These are phyloP conservation scores for Ophiostoma pallidulum DNA, from an alignment of 2,329 filamentous ascomycete genomes.

Conservation along the genomic window DNA sequence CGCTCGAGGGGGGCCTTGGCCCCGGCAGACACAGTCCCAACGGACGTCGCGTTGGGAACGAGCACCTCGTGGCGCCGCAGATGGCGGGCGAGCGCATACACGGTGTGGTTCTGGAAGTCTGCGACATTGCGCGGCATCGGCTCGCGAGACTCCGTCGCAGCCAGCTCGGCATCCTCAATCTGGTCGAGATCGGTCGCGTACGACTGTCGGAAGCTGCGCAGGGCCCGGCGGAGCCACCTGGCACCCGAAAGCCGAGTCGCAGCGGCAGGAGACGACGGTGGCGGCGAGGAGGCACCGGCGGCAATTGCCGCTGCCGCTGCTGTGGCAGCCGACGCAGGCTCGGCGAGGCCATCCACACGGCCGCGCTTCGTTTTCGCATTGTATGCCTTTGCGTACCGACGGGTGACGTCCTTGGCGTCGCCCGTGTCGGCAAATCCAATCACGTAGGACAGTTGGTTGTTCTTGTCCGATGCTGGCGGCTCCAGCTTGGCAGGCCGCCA, in stretches of 20 bases:
- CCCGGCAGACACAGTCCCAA: conserved; percentile 69
- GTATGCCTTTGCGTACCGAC: conserved; percentile 77
- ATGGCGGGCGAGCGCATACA: conserved; percentile 78
- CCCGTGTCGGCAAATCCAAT: conserved; percentile 77
- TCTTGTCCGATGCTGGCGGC: conserved; percentile 66
- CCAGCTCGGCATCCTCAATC: conserved; percentile 71
- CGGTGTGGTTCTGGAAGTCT: conserved; percentile 79
- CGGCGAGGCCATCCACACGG: conserved; percentile 54
- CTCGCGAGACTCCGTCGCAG: conserved; percentile 62
- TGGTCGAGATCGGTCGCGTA: conserved; percentile 60
- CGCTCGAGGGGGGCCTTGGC: conserved; percentile 51
- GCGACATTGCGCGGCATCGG: conserved; percentile 77
- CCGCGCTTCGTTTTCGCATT: conserved; percentile 79
- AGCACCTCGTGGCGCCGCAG: conserved; percentile 76
- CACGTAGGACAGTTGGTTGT: conserved; percentile 74
- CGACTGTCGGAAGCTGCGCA: conserved; percentile 35
- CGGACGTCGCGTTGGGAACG: conserved; percentile 55
- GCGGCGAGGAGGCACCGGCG: background rate
- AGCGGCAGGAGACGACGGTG: background rate
- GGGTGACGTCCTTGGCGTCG: conserved; percentile 73
- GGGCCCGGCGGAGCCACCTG: conserved; percentile 44
- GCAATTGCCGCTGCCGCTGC: background rate
- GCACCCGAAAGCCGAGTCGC: too few relatives aligned
- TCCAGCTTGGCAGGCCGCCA: conserved; percentile 70
- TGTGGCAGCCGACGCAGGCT: conserved; percentile 10